Percentiles rank a stretch among this genome's conserved stretches.
phyloP scores from a whole-genome alignment of 768 basidiomycete species.

The Rhodocollybia butyracea region DNA sequence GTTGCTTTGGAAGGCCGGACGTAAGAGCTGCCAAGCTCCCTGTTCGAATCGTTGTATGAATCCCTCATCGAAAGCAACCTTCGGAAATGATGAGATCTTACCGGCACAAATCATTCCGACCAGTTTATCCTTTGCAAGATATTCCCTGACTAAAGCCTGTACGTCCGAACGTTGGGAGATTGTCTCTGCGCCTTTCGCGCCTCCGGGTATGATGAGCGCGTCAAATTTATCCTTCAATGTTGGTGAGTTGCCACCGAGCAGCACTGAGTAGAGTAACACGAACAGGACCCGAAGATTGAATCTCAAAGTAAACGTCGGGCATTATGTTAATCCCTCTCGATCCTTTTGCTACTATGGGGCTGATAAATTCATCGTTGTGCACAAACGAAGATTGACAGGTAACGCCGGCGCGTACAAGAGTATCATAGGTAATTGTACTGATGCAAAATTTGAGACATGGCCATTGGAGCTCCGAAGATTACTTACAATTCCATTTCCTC shows the following conservation, averaged over 20 bases:
- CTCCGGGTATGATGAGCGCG: slow-evolving; percentile 72
- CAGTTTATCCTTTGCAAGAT: slow-evolving; percentile 48
- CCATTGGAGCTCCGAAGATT: background rate
- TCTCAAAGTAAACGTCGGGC: slow-evolving; percentile 57
- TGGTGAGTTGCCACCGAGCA: background rate
- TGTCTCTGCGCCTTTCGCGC: slow-evolving; percentile 73
- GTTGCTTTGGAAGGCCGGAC: slow-evolving; percentile 56
- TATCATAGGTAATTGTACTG: slow-evolving; percentile 81
- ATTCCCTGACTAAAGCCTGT: slow-evolving; percentile 59
- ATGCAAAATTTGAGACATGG: background rate
- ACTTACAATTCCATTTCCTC: slow-evolving; percentile 89
- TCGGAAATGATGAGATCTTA: slow-evolving; percentile 21
- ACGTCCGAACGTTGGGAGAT: slow-evolving; percentile 58
- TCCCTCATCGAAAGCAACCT: background rate
- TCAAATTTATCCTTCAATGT: slow-evolving; percentile 57
- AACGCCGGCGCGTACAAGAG: slow-evolving; percentile 74
- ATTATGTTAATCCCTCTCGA: slow-evolving; percentile 74
- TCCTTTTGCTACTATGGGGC: slow-evolving; percentile 42
- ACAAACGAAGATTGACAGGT: slow-evolving; percentile 63
- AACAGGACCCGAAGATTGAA: slow-evolving; percentile 45
- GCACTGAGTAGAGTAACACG: background rate
- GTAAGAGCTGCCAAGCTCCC: slow-evolving; percentile 70
- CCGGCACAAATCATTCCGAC: slow-evolving; percentile 90
- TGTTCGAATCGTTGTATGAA: slow-evolving; percentile 24
- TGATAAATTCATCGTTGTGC: slow-evolving; percentile 22